These are phyloP conservation scores for Pythium angustatum DNA, from an alignment of 352 stramenopile species.

Conservation along the genomic window DNA sequence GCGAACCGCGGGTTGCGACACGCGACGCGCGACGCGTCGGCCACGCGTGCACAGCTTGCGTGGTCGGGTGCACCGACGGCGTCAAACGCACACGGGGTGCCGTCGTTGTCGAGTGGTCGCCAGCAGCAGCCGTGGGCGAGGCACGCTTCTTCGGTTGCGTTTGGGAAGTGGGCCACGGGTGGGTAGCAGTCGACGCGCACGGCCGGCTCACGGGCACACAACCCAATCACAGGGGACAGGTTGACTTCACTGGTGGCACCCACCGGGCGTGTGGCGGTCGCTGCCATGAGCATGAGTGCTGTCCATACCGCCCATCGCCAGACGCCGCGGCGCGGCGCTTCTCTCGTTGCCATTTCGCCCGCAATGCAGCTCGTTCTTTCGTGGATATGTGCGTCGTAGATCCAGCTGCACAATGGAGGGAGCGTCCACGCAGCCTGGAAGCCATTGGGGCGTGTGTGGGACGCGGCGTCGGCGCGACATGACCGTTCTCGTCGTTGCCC, in stretches of 20 bases:
- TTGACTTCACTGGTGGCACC: too few species aligned
- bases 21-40: conserved; percentile 47
- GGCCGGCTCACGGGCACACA: conserved; percentile 34
- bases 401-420: not conserved
- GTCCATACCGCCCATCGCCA: conserved; percentile 25
- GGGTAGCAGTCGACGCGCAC: conserved; percentile 78
- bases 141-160: conserved; percentile 76
- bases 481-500: not conserved
- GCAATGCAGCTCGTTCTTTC: not conserved
- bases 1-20: conserved; percentile 79
- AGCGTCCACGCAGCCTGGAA: too few species aligned
- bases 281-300: conserved; percentile 20
- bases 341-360: conserved; percentile 17
- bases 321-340: not conserved
- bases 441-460: too few species aligned
- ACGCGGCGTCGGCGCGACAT: conserved; percentile 24
- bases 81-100: conserved; percentile 69
- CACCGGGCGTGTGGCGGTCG: too few species aligned
- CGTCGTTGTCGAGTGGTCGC: conserved; percentile 57
- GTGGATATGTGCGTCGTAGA: not conserved
- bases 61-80: conserved; percentile 19
- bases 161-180: conserved; percentile 53
- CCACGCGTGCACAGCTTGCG: conserved; percentile 38
- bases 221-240: conserved; percentile 6
- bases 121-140: conserved; percentile 85